Base-by-base conservation (phyloP, 2,329 filamentous ascomycete species). In the Neofusicoccum sp. region DNA sequence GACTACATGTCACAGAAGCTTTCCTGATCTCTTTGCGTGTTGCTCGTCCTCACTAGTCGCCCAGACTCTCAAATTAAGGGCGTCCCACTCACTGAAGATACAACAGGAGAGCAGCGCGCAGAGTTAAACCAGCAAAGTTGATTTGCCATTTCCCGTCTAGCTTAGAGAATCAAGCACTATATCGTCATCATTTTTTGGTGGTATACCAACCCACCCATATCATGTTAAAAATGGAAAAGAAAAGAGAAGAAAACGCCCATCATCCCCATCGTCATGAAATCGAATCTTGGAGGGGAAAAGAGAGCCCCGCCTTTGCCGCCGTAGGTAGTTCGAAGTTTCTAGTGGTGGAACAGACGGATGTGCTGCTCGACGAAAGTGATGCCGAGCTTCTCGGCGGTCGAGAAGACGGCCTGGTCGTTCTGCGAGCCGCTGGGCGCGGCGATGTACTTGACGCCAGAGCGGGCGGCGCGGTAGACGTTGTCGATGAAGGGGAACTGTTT, bases 331-430 rank as follows among this genome's bases (percentile, higher is more conserved):
- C 22, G 22, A 6, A 34, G 11, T 1, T 8, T 52, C 45, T 89
- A 98, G 80, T 98, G 94, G 79, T 97, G 94, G 88, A 98, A 98
- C 68, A 98, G 84, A 70, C 95, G 88, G 64, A 91, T 89, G 76
- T 90, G 92, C 84, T 99, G 95, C 84, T 99, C 93, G 41, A 98
- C 90, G 79, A 98, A 97, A 48, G 90, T 93, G 71, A 98, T 96
- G 62, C 89, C 91, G 67, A 96, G 83, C 82, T 94, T 92, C 83
- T 97, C 92, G 4, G 93, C 92, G 9, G 93, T 96, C 76, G 92
- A 89, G 71, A 97, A 91, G 49, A 95, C 92, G 56, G 88, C 85
- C 64, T 83, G 78, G 76, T 95, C 92, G 75, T 95, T 95, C 78
- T 95, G 91, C 78, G 90, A 97, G 64, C 95, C 95, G 56, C 87